Evolutionary conservation across 2,329 filamentous ascomycete species (phyloP).

Genomic region (Cladophialophora bantiana): DNA sequence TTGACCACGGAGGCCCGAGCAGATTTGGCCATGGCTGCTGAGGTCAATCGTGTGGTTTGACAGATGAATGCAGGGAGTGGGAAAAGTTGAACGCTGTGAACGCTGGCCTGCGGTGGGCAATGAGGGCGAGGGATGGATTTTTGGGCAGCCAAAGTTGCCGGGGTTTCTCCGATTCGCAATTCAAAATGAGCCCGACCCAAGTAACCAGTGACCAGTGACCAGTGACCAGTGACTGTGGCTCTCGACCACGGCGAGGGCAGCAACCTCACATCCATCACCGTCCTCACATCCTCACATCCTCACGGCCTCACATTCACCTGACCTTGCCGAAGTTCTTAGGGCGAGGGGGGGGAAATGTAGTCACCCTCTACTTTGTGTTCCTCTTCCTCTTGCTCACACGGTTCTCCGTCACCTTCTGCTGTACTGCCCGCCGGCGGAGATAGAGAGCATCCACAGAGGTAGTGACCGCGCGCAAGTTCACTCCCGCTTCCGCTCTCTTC

Average conservation of each 20-base stretch:
- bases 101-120: constrained; percentile 1
- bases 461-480: not conserved
- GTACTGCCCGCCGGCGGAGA: not conserved
- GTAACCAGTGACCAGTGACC: not conserved
- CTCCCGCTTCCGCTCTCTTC: constrained; percentile 2
- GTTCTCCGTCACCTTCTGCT: not conserved
- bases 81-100: not conserved
- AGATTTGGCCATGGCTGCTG: constrained; percentile 80
- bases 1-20: constrained; percentile 80
- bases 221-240: constrained; percentile 9
- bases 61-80: not conserved
- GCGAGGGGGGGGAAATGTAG: not conserved
- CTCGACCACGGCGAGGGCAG: constrained; percentile 9
- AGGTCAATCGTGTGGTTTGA: not conserved
- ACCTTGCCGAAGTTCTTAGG: not conserved
- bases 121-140: not conserved
- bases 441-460: not conserved
- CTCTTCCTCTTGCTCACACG: not conserved
- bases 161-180: constrained; percentile 18
- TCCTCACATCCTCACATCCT: too few species aligned
- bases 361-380: not conserved
- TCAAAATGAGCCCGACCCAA: not conserved
- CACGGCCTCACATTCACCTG: too few species aligned
- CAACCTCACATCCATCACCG: constrained; percentile 8
- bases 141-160: constrained; percentile 8